These are phyloP conservation scores for Penicillium mononematosum DNA, from an alignment of 495 filamentous ascomycete species.

Conservation along the genomic window DNA sequence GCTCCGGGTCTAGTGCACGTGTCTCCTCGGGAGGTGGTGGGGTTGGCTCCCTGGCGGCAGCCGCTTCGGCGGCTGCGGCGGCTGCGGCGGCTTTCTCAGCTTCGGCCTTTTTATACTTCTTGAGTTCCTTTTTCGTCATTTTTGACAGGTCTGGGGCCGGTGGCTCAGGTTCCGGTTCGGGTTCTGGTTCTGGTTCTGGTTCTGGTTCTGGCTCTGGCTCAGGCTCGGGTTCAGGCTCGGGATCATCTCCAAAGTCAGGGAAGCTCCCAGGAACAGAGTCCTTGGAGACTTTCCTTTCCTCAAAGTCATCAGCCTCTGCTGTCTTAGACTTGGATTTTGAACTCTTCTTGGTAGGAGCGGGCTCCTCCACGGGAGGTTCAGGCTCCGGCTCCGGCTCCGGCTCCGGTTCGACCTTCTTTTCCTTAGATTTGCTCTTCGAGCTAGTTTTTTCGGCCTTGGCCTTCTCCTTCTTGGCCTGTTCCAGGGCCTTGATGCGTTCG, in stretches of 20 bases:
- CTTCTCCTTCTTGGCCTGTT: constrained; percentile 44
- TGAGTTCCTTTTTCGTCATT: constrained; percentile 32
- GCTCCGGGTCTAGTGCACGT: constrained; percentile 26
- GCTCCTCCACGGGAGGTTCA: constrained; percentile 20
- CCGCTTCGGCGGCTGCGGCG: constrained; percentile 21
- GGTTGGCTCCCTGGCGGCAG: constrained; percentile 70
- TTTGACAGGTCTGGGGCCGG: constrained; percentile 27
- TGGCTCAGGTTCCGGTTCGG: constrained; percentile 30
- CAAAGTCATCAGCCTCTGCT: constrained; percentile 27
- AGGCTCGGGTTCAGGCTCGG: constrained; percentile 33
- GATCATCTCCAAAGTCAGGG: constrained; percentile 37
- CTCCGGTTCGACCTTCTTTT: constrained; percentile 31
- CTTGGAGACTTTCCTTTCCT: constrained; percentile 4
- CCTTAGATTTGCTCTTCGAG: constrained; percentile 27
- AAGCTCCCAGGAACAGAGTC: constrained; percentile 17
- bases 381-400: constrained; percentile 31
- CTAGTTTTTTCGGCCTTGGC: constrained; percentile 36
- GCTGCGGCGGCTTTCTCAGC: constrained; percentile 9
- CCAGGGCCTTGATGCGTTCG: constrained; percentile 50
- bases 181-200: constrained; percentile 22
- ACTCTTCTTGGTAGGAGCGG: constrained; percentile 15
- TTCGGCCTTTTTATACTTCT: constrained; percentile 35
- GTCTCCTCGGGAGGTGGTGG: constrained; percentile 46
- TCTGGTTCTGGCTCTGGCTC: constrained; percentile 36
- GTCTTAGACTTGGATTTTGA: constrained; percentile 17